These are phyloP conservation scores for Daphne laureola DNA, from an alignment of 441 rosid genomes.

Conservation along the genomic window DNA sequence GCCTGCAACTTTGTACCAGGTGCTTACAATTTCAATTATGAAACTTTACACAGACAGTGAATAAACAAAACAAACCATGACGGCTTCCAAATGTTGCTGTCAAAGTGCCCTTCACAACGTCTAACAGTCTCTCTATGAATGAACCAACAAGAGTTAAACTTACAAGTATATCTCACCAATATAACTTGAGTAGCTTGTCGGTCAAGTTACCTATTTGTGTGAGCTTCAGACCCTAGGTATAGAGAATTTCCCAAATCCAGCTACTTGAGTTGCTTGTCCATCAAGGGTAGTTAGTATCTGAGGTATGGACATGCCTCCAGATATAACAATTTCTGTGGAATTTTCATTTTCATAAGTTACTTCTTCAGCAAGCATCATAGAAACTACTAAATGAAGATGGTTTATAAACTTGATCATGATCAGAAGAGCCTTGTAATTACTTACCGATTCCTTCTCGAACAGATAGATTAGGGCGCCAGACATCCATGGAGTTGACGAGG, in stretches of 20 bases:
- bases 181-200: too few species aligned
- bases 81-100: too few species aligned
- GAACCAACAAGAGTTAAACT: too few species aligned
- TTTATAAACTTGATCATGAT: not conserved
- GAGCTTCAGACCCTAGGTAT: conserved; percentile 20
- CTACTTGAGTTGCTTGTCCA: conserved; percentile 22
- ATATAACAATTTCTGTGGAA: conserved; percentile 40
- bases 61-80: too few species aligned
- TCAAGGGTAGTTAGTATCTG: conserved; percentile 33
- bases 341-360: not conserved
- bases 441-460: conserved; percentile 42
- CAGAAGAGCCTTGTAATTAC: not conserved
- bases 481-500: conserved; percentile 38
- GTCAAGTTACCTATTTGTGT: not conserved
- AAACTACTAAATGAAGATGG: too few species aligned
- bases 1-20: too few species aligned
- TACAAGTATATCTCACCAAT: too few species aligned
- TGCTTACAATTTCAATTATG: too few species aligned
- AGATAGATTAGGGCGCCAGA: conserved; percentile 40
- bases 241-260: conserved; percentile 23
- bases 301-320: conserved; percentile 57
- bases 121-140: too few species aligned
- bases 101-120: too few species aligned
- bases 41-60: too few species aligned
- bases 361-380: not conserved